Evolutionary conservation across 2,329 filamentous ascomycete genomes (phyloP).

Genomic region (Trichoderma atrobrunneum): DNA sequence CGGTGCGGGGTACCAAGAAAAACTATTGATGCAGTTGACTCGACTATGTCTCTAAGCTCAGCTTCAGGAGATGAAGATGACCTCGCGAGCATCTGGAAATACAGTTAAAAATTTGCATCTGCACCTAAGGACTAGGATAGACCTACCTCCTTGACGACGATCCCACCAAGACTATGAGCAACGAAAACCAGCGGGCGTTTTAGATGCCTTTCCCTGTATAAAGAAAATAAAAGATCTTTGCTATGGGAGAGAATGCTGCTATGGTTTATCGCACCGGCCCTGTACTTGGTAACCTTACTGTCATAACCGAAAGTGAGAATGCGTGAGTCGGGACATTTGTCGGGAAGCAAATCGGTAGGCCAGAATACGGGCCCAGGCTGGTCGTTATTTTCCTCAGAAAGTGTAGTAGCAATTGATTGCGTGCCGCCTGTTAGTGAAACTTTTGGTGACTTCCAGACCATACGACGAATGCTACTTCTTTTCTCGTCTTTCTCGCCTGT

Average conservation of each 20-base stretch:
- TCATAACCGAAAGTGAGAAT: not conserved
- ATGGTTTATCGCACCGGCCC: not conserved
- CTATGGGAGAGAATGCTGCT: not conserved
- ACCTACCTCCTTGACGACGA: not conserved
- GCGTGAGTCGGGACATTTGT: not conserved
- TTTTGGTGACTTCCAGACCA: not conserved
- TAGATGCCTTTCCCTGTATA: not conserved
- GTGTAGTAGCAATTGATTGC: not conserved
- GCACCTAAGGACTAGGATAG: not conserved
- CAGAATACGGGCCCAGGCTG: not conserved
- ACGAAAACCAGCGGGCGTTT: not conserved
- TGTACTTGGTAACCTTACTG: not conserved
- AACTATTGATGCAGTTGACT: not conserved
- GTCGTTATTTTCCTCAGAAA: not conserved
- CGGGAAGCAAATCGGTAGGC: not conserved
- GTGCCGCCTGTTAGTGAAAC: accelerated
- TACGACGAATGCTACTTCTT: not conserved
- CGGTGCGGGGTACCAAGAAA: not conserved
- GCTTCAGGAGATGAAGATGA: not conserved
- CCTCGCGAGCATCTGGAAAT: not conserved
- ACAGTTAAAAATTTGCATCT: not conserved
- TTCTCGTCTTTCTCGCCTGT: not conserved
- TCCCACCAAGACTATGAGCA: not conserved
- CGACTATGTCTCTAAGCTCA: not conserved
- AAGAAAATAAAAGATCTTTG: not conserved